Conservation (phyloP, 805 yeast species). For the Isabelozyma pseudorhagii region DNA sequence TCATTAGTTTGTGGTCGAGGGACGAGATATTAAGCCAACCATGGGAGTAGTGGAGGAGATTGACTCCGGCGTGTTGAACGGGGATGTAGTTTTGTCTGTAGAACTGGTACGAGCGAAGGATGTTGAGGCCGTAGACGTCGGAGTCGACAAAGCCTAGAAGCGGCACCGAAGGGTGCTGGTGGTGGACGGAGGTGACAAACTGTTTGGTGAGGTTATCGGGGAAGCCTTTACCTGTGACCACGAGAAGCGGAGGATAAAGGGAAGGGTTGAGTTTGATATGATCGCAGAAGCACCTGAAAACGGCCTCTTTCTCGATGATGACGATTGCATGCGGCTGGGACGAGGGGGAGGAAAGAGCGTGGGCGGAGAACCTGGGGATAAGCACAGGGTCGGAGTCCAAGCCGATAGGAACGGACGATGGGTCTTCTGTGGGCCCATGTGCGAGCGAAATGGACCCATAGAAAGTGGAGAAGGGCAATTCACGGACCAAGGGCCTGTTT, state of each 20-base stretch:
- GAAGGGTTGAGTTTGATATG: slow-evolving; percentile 4
- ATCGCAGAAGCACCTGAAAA: slow-evolving; percentile 31
- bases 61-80: slow-evolving; percentile 29
- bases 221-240: slow-evolving; percentile 65
- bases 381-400: neutral
- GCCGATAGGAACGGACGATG: neutral
- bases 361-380: neutral
- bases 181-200: slow-evolving; percentile 29
- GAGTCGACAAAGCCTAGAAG: slow-evolving; percentile 55
- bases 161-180: slow-evolving; percentile 29
- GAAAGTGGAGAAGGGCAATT: too few relatives aligned
- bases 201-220: slow-evolving; percentile 56
- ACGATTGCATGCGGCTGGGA: slow-evolving; percentile 12
- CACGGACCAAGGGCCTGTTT: too few relatives aligned
- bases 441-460: neutral
- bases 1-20: slow-evolving; percentile 18
- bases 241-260: slow-evolving; percentile 7
- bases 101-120: slow-evolving; percentile 37
- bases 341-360: neutral
- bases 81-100: slow-evolving; percentile 7
- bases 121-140: slow-evolving; percentile 62
- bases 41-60: slow-evolving; percentile 32
- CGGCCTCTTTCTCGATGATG: slow-evolving; percentile 40
- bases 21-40: slow-evolving; percentile 22
- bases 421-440: neutral